phyloP scores from a whole-genome alignment of 164 flowering plant species.

The Stephania cephalantha region DNA sequence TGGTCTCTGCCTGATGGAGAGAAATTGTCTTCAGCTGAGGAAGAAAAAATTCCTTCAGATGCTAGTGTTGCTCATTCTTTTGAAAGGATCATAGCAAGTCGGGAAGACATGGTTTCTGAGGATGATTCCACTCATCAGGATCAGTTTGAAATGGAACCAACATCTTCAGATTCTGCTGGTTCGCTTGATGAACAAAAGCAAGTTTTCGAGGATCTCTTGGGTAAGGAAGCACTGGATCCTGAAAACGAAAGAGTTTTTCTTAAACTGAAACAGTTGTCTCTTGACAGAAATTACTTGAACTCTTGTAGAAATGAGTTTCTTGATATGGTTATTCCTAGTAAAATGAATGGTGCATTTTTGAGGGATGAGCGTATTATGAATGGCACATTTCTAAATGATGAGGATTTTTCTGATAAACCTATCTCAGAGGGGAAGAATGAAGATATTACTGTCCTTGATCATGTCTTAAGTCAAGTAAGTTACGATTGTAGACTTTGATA shows the following conservation, averaged over 20 bases:
- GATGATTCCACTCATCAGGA: slow-evolving; percentile 3
- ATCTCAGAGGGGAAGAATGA: slow-evolving; percentile 7
- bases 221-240: slow-evolving; percentile 14
- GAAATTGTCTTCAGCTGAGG: not conserved
- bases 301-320: slow-evolving; percentile 10
- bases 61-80: not conserved
- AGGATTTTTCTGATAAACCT: not conserved
- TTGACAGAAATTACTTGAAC: slow-evolving; percentile 12
- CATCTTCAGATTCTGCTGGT: slow-evolving; percentile 21
- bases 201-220: slow-evolving; percentile 13
- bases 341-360: slow-evolving; percentile 11
- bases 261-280: slow-evolving; percentile 39
- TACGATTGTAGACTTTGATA: slow-evolving; percentile 1
- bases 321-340: slow-evolving; percentile 13
- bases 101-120: not conserved
- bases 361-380: slow-evolving; percentile 13
- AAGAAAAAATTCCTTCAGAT: not conserved
- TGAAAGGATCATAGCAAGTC: not conserved
- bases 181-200: slow-evolving; percentile 23
- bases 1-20: not conserved
- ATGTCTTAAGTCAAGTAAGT: slow-evolving; percentile 41
- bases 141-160: slow-evolving; percentile 12
- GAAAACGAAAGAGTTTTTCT: slow-evolving; percentile 29
- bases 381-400: slow-evolving; percentile 17
- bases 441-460: slow-evolving; percentile 20